These are phyloP conservation scores for Physocladia obscura DNA, from an alignment of 192 early-diverging fungal species.

Conservation along the genomic window DNA sequence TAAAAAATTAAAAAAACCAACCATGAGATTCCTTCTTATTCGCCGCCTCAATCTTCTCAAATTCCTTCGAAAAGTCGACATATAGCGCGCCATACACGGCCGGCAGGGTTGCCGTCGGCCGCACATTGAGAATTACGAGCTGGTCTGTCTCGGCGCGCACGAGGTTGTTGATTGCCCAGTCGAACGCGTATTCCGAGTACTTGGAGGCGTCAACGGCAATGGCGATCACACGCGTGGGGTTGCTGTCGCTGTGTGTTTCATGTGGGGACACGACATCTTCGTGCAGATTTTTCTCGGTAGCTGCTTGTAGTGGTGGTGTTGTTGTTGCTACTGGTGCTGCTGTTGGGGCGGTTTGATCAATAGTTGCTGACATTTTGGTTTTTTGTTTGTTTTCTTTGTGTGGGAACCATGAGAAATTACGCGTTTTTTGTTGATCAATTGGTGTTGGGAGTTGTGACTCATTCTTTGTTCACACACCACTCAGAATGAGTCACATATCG, in stretches of 20 bases:
- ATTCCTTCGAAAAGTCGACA: constrained; percentile 25
- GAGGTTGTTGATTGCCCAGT: constrained; percentile 42
- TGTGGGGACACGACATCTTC: constrained; percentile 27
- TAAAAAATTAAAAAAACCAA: neutral
- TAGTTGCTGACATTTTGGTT: neutral
- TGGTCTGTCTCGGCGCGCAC: constrained; percentile 37
- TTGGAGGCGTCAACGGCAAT: constrained; percentile 30
- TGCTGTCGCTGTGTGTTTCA: constrained; percentile 3
- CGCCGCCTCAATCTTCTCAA: constrained; percentile 23
- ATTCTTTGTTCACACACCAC: no score
- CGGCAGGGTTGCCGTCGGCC: constrained; percentile 5
- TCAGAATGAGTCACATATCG: no score
- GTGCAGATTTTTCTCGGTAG: neutral
- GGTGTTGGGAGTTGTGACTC: no score
- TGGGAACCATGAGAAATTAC: no score
- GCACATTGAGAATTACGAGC: constrained; percentile 35
- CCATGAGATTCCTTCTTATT: constrained; percentile 19
- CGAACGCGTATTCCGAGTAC: constrained; percentile 33
- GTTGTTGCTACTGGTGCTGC: neutral
- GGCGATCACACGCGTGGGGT: constrained; percentile 15
- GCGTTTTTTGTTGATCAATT: no score
- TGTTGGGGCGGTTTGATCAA: neutral
- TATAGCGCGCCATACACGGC: constrained; percentile 22
- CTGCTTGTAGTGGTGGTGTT: neutral
- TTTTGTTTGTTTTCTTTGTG: neutral